Base-by-base conservation (phyloP, 768 basidiomycete genomes). In the Coprinopsis cinerea region DNA sequence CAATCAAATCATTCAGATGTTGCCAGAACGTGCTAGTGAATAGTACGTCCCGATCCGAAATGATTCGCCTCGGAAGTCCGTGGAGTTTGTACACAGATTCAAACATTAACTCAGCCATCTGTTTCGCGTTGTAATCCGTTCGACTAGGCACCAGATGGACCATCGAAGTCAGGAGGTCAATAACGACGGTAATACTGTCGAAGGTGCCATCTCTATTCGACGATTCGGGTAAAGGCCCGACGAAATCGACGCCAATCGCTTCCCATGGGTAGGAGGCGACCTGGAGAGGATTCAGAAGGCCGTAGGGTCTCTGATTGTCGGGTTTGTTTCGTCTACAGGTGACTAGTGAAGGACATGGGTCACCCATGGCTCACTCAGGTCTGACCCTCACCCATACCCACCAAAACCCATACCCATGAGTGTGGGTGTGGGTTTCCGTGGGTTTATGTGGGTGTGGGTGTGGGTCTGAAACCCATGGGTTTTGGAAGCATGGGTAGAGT, bases 191-290 rank as follows among this genome's bases (percentile, higher is more conserved):
- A 17, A 57, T 54, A 4, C 18, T 35, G 23, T 57, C 40, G 25
- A 49, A 57, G n/a, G 20, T 52, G 49, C 1, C 51, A 32, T 32
- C 30, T 32, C 30, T 32, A 63, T 65, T 66, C 3, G 60, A 61
- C 1, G 47, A 55, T 35, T 49, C 42, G 69, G 53, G 50, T 26
- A 54, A 30, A 10, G 50, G 56, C 1, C 56, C 53, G 25, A 57
- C 56, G 44, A 55, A 57, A 26, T 57, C 56, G 26, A 55, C 44
- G 1, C 49, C 14, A 1, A 50, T 50, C 10, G 24, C 18, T 18
- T 44, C 41, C 49, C 20, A 51, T 30, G 56, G 56, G 24, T 30
- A 34, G 1, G 32, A 3, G 1, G 54, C 45, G 3, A 53, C 25
- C 13, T 18, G 5, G 2, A 57, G 37, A 2, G 60, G 52, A n/a